Evolutionary conservation across 2,329 filamentous ascomycete species (phyloP).

Genomic region (Chrysoporthe puriensis): DNA sequence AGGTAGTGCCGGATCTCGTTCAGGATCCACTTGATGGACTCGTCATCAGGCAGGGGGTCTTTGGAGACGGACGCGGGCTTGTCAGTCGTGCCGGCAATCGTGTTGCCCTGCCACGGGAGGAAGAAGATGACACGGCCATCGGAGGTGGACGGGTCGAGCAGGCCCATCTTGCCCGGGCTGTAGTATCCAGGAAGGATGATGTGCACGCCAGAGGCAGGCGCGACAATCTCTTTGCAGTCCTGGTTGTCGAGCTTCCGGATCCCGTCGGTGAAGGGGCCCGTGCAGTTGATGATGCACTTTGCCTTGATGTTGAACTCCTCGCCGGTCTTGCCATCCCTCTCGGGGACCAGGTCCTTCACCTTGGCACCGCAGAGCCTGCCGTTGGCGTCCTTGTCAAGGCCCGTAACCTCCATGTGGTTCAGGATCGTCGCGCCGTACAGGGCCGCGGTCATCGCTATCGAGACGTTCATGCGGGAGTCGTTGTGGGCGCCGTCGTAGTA

Average conservation of each 20-base stretch:
- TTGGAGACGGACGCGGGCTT: constrained; percentile 69
- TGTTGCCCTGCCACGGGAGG: constrained; percentile 84
- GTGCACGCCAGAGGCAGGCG: constrained; percentile 81
- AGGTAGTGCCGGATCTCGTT: constrained; percentile 78
- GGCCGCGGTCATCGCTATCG: constrained; percentile 77
- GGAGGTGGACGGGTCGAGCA: constrained; percentile 80
- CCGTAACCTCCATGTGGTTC: constrained; percentile 80
- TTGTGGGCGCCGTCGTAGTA: constrained; percentile 91
- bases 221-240: constrained; percentile 70
- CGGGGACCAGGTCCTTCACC: constrained; percentile 65
- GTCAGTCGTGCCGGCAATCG: constrained; percentile 82
- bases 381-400: constrained; percentile 69
- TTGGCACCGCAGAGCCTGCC: constrained; percentile 72
- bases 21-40: constrained; percentile 83
- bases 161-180: constrained; percentile 78
- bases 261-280: constrained; percentile 79
- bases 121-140: constrained; percentile 90
- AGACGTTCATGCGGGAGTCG: constrained; percentile 86
- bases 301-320: constrained; percentile 72
- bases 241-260: constrained; percentile 82
- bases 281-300: constrained; percentile 83
- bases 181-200: constrained; percentile 80
- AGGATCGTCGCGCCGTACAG: constrained; percentile 80
- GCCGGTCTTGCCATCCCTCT: constrained; percentile 56
- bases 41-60: constrained; percentile 73